Base-by-base conservation (phyloP, 345 rosid species). In the Microcos paniculata region DNA sequence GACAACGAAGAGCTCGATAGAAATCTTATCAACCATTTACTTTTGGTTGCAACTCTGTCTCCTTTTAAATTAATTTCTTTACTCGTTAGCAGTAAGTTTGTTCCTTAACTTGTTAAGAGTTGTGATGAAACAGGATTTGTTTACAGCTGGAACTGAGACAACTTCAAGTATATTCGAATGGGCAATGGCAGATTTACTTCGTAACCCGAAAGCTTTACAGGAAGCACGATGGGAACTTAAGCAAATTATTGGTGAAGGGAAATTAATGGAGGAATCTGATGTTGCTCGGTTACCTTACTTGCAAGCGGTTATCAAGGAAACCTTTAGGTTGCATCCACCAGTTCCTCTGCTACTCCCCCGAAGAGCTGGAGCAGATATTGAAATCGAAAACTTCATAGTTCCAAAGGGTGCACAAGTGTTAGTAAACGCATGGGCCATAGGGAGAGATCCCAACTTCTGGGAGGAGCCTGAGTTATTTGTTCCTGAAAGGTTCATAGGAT, bases 391-490 rank as follows among this genome's bases (percentile, higher is more conserved):
- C 5, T 89, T 84, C 62, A 40, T 79, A 28, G 59, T 88, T 18
- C 90, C 88, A 30, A 18, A 80, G 10, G 75, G 83, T 18, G 78
- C 93, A 10, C 87, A 82, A 43, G 82, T 89, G 8, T 21, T 89
- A 0, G 83, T 87, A 6, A 87, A 90, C 26, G 80, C 73, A 2
- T 90, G 92, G 92, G 90, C 94, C 0, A 87, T 88, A 4, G 91
- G 87, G 8, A 73, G 90, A 62, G 91, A 89, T 78, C 84, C 87
- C 1, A 77, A 77, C 2, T 77, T 73, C 0, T 89, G 91, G 90
- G 48, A 45, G 48, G 81, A 80, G 3, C 76, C 82, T 9, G 68
- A 71, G 42, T 28, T 0, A 0, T 80, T 83, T 65, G 66, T 24
- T 45, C 84, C 82, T 7, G 87, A 81, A 57, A 55, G 84, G 66